phyloP scores from a whole-genome alignment of 331 rosid genomes.

The Rosa hybrid region DNA sequence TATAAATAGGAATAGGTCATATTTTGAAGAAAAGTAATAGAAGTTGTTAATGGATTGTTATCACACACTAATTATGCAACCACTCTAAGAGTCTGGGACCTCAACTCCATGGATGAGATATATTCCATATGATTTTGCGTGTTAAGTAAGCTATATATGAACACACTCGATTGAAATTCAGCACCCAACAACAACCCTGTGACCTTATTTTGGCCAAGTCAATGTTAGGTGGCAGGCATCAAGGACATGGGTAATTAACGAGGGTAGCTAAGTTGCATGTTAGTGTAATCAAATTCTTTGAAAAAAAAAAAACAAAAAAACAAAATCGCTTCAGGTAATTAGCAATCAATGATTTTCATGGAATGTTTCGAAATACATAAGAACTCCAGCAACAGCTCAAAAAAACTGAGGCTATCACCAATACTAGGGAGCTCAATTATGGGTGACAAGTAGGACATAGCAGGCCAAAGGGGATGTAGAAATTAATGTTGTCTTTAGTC shows the following conservation, averaged over 20 bases:
- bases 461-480: constrained; percentile 1
- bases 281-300: not conserved
- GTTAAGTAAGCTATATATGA: not conserved
- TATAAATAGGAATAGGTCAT: not conserved
- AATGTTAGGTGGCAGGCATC: constrained; percentile 48
- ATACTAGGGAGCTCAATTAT: not conserved
- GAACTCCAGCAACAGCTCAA: not conserved
- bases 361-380: not conserved
- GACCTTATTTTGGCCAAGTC: constrained; percentile 43
- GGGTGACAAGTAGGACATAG: not conserved
- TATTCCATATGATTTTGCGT: constrained; percentile 11
- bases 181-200: constrained; percentile 41
- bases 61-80: constrained; percentile 24
- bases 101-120: constrained; percentile 25
- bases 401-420: not conserved
- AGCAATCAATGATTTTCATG: not conserved
- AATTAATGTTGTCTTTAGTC: not conserved
- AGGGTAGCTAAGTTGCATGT: not conserved
- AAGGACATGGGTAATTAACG: not conserved
- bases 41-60: constrained; percentile 25
- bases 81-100: constrained; percentile 14
- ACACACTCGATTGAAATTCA: constrained; percentile 17
- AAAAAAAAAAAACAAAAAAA: not conserved
- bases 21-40: constrained; percentile 17
- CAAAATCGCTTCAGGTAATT: not conserved